phyloP scores from a whole-genome alignment of 192 early-diverging fungal genomes.

The Chytriomyces confervae region DNA sequence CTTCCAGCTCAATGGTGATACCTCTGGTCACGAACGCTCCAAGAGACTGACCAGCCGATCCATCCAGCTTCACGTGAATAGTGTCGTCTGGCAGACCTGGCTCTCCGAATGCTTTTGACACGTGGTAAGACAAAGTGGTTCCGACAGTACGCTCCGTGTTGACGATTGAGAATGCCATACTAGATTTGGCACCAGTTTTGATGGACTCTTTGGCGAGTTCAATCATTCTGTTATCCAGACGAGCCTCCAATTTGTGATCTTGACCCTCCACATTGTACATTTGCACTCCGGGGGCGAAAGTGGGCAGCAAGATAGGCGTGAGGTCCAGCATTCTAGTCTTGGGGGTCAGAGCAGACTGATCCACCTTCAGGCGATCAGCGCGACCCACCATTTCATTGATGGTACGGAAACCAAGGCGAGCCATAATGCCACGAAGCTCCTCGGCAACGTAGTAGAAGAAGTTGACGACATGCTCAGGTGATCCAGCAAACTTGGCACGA shows the following conservation, averaged over 20 bases:
- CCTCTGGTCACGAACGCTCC: conserved; percentile 94
- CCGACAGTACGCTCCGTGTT: conserved; percentile 97
- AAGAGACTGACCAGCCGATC: conserved; percentile 95
- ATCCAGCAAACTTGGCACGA: conserved; percentile 91
- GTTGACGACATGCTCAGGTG: conserved; percentile 97
- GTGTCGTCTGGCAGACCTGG: conserved; percentile 84
- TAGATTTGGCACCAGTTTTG: conserved; percentile 59
- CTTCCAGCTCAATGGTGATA: conserved; percentile 89
- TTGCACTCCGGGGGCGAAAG: conserved; percentile 85
- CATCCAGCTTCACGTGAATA: conserved; percentile 82
- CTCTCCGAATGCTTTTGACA: conserved; percentile 80
- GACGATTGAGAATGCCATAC: conserved; percentile 70
- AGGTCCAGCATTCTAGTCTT: conserved; percentile 91
- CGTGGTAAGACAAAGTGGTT: conserved; percentile 88
- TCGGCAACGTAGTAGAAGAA: conserved; percentile 99
- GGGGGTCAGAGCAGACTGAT: conserved; percentile 72
- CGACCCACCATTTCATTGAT: conserved; percentile 97
- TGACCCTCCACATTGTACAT: conserved; percentile 84
- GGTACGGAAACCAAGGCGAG: conserved; percentile 88
- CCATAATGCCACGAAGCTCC: conserved; percentile 92
- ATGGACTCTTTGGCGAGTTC: conserved; percentile 80
- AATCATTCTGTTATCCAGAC: conserved; percentile 87
- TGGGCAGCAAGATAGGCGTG: conserved; percentile 82
- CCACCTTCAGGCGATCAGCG: conserved; percentile 82
- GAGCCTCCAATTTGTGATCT: conserved; percentile 84